Evolutionary conservation across 2,329 filamentous ascomycete species (phyloP).

Genomic region (Epichloe glyceriae): DNA sequence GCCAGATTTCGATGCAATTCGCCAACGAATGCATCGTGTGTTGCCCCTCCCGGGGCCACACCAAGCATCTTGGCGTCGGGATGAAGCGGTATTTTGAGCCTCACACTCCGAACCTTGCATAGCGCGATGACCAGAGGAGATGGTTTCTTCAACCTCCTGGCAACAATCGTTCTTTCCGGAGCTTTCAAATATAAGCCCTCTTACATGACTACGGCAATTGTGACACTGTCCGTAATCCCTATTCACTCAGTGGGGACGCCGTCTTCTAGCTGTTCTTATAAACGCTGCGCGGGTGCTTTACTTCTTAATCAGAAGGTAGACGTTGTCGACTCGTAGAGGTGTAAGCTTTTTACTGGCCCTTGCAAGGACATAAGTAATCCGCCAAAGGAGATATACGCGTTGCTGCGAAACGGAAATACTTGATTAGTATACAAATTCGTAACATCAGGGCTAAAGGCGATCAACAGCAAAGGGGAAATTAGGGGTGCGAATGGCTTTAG

Average conservation of each 20-base stretch:
- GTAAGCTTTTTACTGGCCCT: constrained; percentile 94
- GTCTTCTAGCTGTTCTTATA: background rate
- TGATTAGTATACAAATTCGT: background rate
- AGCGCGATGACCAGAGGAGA: background rate
- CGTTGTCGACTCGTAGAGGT: constrained; percentile 79
- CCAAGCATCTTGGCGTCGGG: constrained; percentile 20
- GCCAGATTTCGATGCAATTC: constrained; percentile 63
- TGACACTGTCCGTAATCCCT: background rate
- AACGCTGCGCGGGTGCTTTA: background rate
- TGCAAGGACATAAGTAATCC: constrained; percentile 82
- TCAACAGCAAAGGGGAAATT: background rate
- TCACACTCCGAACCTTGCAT: background rate
- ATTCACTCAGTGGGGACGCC: background rate
- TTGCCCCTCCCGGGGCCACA: constrained; percentile 68
- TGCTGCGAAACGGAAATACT: constrained; percentile 37
- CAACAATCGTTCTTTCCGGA: background rate
- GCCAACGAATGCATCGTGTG: constrained; percentile 59
- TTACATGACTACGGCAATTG: background rate
- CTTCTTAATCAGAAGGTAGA: constrained; percentile 90
- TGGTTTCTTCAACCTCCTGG: background rate
- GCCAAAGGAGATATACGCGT: constrained; percentile 88
- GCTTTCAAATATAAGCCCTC: background rate
- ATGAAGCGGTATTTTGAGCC: background rate
- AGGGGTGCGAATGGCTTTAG: background rate
- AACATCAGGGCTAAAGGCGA: background rate